Conservation (phyloP, 164 flowering plant genomes). For the Houttuynia cordata region DNA sequence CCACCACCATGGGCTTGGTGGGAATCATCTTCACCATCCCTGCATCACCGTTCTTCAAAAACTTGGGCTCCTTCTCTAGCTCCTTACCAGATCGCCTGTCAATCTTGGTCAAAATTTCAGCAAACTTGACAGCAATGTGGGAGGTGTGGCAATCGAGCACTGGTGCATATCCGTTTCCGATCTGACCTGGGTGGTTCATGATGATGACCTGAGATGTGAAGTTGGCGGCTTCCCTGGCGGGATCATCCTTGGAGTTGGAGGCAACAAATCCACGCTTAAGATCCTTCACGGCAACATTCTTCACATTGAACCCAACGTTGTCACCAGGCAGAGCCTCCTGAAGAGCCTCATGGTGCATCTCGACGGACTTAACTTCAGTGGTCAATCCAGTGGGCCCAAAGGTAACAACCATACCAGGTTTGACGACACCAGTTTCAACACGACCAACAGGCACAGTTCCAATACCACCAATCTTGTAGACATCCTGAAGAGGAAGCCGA, state of each 20-base stretch:
- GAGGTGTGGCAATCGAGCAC: conserved; percentile 63
- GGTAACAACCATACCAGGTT: conserved; percentile 63
- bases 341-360: conserved; percentile 60
- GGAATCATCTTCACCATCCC: conserved; percentile 60
- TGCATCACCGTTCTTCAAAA: conserved; percentile 35
- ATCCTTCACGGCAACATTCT: too few relatives aligned
- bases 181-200: conserved; percentile 15
- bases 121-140: conserved; percentile 59
- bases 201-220: too few relatives aligned
- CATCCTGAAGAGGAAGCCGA: conserved; percentile 67
- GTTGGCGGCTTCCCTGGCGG: too few relatives aligned
- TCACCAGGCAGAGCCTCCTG: conserved; percentile 26
- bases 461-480: conserved; percentile 64
- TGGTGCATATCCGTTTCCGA: conserved; percentile 14
- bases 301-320: too few relatives aligned
- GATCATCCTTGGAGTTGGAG: too few relatives aligned
- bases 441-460: conserved; percentile 65
- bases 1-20: conserved; percentile 72
- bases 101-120: conserved; percentile 37
- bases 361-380: conserved; percentile 64
- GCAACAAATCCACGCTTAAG: too few relatives aligned
- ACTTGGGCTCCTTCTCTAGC: too few relatives aligned
- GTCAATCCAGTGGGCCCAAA: conserved; percentile 58
- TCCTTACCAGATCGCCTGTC: conserved; percentile 38
- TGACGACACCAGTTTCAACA: conserved; percentile 49